Percentiles rank a stretch among this genome's conserved stretches.
phyloP scores from a whole-genome alignment of 2,329 filamentous ascomycete species.

The Aspergillus novofumigatus region DNA sequence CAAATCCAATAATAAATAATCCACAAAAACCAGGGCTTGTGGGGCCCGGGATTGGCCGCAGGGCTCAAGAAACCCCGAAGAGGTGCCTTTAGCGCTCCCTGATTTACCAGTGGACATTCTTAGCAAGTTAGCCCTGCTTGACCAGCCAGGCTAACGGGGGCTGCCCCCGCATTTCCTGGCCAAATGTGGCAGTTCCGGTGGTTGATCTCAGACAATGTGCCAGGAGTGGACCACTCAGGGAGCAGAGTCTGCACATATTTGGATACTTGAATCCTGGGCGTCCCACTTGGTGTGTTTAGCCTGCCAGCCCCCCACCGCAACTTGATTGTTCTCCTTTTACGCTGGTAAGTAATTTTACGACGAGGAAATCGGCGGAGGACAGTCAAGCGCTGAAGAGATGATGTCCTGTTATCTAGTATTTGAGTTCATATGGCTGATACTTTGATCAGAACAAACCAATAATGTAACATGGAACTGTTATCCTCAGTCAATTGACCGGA shows the following conservation, averaged over 20 bases:
- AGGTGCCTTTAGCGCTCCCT: slow-evolving; percentile 4
- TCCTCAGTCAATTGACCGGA: neutral
- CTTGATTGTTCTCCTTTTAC: neutral
- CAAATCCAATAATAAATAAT: neutral
- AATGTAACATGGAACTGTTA: neutral
- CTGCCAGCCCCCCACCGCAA: slow-evolving; percentile 7
- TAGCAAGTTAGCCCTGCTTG: slow-evolving; percentile 6
- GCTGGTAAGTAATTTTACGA: slow-evolving; percentile 1
- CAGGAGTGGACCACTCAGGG: slow-evolving; percentile 12
- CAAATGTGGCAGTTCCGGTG: slow-evolving; percentile 12
- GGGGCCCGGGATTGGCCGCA: neutral
- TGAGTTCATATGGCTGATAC: neutral
- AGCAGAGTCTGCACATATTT: slow-evolving; percentile 3
- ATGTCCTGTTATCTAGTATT: neutral
- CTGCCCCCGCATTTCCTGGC: slow-evolving; percentile 14
- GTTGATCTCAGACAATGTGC: slow-evolving; percentile 14
- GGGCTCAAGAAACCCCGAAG: neutral
- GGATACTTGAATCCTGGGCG: slow-evolving; percentile 1
- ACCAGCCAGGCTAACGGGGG: slow-evolving; percentile 9
- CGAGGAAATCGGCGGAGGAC: neutral
- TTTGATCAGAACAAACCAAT: neutral
- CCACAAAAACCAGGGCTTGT: neutral
- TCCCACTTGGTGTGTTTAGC: slow-evolving; percentile 1
- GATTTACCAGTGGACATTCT: slow-evolving; percentile 10
- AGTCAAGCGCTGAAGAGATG: neutral